phyloP scores from a whole-genome alignment of 2,329 filamentous ascomycete genomes.

The Gnomoniopsis sp. region DNA sequence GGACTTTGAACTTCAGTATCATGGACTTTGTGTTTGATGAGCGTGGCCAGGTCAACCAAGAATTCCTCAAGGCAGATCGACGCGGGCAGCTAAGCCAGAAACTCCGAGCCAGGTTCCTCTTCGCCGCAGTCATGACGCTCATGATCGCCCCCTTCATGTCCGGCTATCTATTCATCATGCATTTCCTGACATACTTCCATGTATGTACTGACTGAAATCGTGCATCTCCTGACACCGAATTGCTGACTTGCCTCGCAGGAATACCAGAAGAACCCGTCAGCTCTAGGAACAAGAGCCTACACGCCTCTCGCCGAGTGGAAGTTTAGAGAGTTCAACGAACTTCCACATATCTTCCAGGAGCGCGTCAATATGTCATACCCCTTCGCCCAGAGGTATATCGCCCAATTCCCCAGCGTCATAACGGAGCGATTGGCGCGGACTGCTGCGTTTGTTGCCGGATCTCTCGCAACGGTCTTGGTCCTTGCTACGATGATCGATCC shows the following conservation, averaged over 20 bases:
- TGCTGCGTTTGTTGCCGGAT: constrained; percentile 82
- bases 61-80: constrained; percentile 81
- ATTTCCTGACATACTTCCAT: constrained; percentile 94
- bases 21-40: constrained; percentile 93
- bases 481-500: constrained; percentile 84
- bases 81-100: constrained; percentile 75
- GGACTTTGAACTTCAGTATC: constrained; percentile 87
- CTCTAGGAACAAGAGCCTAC: constrained; percentile 84
- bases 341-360: constrained; percentile 87
- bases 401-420: constrained; percentile 95
- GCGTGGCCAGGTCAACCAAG: constrained; percentile 78
- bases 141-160: constrained; percentile 83
- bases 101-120: constrained; percentile 72
- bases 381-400: constrained; percentile 86
- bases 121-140: constrained; percentile 82
- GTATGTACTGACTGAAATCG: constrained; percentile 40
- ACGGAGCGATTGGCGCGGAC: constrained; percentile 82
- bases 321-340: constrained; percentile 96
- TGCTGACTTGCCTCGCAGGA: constrained; percentile 53
- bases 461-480: constrained; percentile 80
- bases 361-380: constrained; percentile 92
- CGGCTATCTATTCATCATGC: constrained; percentile 81
- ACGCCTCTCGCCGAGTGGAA: constrained; percentile 96
- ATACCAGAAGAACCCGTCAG: constrained; percentile 89
- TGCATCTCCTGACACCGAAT: neutral